Base-by-base conservation (phyloP, 1,284 basidiomycete species). In the Sanghuangporus sanghuang region DNA sequence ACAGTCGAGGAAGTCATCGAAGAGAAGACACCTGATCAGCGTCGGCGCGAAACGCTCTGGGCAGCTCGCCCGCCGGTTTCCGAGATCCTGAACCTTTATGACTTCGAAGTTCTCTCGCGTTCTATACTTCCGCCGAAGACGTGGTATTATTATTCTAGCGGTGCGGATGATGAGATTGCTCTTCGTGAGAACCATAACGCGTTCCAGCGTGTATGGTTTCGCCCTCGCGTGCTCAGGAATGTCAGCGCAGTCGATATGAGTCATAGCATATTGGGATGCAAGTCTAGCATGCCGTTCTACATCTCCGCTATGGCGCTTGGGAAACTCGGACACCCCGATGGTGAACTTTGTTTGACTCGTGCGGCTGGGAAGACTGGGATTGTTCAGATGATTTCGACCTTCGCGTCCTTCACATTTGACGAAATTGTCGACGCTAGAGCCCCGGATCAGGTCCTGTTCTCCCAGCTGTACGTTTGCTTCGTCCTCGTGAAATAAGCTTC, bases 381-480 rank as follows among this genome's bases (percentile, higher is more conserved):
- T 56, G 95, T 96, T 66, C 95, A 96, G 71, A 96, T 96, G 95
- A 93, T 95, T 59, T 90, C 93, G 1, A 95, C 93, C 1, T 79
- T 96, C 35, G 91, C 94, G 0, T 93, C 90, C 0, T 96, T 92
- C 73, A 88, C 89, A 0, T 95, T 96, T 70, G 94, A 96, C 72
- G 92, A 96, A 71, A 85, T 96, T 64, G 79, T 95, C 12, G 90
- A 95, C 71, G 87, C 85, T 0, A 88, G 91, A 0, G 74, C 79
- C 44, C 85, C 89, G 0, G 85, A 81, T 1, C 94, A 96, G 75
- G 77, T 82, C 1, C 88, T 91, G 70, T 94, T 93, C 77, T 75
- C 93, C 59, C 93, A 95, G 72, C 76, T 94, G 77, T 89, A 71
- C 66, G 81, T 73, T 1, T 18, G 16, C 46, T 54, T 39, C 27